Conservation (phyloP, 2,329 filamentous ascomycete species). For the Colletotrichum theobromicola region DNA sequence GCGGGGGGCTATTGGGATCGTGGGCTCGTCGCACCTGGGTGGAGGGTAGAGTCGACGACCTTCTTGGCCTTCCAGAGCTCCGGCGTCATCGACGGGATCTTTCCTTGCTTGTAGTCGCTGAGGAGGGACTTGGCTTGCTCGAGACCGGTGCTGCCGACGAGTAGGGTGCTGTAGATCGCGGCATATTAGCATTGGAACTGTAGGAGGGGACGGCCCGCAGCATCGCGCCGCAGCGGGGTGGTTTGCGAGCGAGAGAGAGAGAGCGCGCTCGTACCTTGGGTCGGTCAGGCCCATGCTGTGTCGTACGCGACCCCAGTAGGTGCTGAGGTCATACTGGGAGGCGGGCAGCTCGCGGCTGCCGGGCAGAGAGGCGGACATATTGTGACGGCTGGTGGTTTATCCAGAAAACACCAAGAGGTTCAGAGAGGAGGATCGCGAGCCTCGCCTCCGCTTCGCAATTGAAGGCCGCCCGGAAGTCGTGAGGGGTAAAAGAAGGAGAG, state of each 20-base stretch:
- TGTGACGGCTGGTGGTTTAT: not conserved
- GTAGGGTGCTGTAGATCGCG: conserved; percentile 70
- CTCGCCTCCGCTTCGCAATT: not conserved
- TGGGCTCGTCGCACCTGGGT: conserved; percentile 72
- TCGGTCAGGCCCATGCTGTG: conserved; percentile 91
- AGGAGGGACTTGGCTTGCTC: conserved; percentile 86
- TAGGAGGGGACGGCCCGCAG: not conserved
- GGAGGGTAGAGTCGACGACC: conserved; percentile 93
- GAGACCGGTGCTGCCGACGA: conserved; percentile 79
- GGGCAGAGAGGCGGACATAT: conserved; percentile 70
- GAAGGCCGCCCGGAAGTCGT: not conserved
- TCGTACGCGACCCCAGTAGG: conserved; percentile 93
- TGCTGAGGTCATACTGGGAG: conserved; percentile 90
- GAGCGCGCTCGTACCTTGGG: conserved; percentile 76
- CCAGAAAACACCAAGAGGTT: not conserved
- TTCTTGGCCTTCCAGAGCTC: conserved; percentile 97
- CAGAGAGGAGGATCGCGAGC: not conserved
- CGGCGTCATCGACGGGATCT: conserved; percentile 80
- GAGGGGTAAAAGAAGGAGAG: not conserved
- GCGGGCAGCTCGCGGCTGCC: conserved; percentile 82
- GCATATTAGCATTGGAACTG: not conserved
- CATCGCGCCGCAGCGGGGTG: not conserved
- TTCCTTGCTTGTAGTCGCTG: conserved; percentile 84
- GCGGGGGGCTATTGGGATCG: not conserved
- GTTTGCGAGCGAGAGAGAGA: not conserved